Evolutionary conservation across 768 basidiomycete species (phyloP).

Genomic region (Suillus subaureus): DNA sequence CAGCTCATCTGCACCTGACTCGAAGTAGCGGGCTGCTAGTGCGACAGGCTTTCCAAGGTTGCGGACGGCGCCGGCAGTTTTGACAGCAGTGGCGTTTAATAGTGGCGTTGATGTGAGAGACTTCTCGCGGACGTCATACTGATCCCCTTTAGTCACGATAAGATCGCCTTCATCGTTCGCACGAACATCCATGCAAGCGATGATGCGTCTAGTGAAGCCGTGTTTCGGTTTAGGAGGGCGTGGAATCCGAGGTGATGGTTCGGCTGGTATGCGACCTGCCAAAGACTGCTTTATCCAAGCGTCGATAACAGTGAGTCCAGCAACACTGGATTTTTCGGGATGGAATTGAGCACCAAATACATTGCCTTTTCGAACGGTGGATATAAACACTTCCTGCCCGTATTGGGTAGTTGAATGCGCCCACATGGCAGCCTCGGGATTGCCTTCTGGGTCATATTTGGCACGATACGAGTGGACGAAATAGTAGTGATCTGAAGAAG

Average conservation of each 20-base stretch:
- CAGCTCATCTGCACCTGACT: slow-evolving; percentile 90
- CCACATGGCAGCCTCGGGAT: slow-evolving; percentile 69
- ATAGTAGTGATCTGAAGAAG: slow-evolving; percentile 77
- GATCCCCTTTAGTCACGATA: slow-evolving; percentile 99
- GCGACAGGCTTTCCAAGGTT: slow-evolving; percentile 98
- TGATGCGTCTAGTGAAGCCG: slow-evolving; percentile 88
- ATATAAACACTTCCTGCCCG: slow-evolving; percentile 90
- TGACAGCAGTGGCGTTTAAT: slow-evolving; percentile 32
- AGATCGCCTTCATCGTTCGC: slow-evolving; percentile 95
- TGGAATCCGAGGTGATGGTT: slow-evolving; percentile 37
- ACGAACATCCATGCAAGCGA: slow-evolving; percentile 97
- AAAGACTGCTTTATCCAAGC: slow-evolving; percentile 73
- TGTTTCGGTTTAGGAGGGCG: slow-evolving; percentile 50
- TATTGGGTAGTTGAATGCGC: slow-evolving; percentile 89
- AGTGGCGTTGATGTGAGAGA: slow-evolving; percentile 21
- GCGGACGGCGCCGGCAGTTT: slow-evolving; percentile 76
- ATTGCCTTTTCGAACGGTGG: slow-evolving; percentile 79
- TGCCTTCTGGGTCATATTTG: slow-evolving; percentile 60
- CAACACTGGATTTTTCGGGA: slow-evolving; percentile 93
- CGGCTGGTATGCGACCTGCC: slow-evolving; percentile 37
- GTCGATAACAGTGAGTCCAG: slow-evolving; percentile 79
- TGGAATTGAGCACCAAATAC: slow-evolving; percentile 96
- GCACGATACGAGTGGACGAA: slow-evolving; percentile 97
- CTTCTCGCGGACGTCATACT: slow-evolving; percentile 97
- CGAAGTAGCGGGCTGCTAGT: slow-evolving; percentile 84